Evolutionary conservation across 2,329 filamentous ascomycete species (phyloP).

Genomic region (Mycosphaerella arachidis): DNA sequence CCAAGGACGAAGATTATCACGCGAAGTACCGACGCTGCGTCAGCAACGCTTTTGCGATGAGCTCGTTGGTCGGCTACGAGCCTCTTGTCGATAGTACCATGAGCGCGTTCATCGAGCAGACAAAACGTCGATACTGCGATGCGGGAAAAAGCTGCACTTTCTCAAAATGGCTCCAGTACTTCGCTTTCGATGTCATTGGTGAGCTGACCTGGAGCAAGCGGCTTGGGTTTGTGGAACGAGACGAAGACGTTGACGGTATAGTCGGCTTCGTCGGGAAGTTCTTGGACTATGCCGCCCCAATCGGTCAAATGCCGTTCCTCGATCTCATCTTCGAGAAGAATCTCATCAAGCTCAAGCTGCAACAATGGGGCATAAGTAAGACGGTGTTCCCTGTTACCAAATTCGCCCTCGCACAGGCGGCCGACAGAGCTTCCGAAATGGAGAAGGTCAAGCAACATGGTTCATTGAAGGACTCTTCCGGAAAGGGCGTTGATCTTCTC

Average conservation of each 20-base stretch:
- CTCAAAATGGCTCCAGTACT: slow-evolving; percentile 70
- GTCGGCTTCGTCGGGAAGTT: slow-evolving; percentile 60
- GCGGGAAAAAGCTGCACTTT: slow-evolving; percentile 55
- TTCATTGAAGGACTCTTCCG: slow-evolving; percentile 30
- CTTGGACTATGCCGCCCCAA: slow-evolving; percentile 66
- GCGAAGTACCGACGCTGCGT: slow-evolving; percentile 69
- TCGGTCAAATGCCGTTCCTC: slow-evolving; percentile 70
- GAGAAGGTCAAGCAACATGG: slow-evolving; percentile 45
- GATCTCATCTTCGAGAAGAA: slow-evolving; percentile 71
- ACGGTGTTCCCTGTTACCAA: slow-evolving; percentile 66
- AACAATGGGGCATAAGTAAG: slow-evolving; percentile 63
- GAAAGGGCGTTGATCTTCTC: slow-evolving; percentile 55
- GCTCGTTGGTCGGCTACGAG: slow-evolving; percentile 70
- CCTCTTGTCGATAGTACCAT: slow-evolving; percentile 74
- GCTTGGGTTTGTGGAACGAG: slow-evolving; percentile 69
- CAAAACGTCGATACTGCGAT: slow-evolving; percentile 39
- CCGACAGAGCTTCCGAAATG: slow-evolving; percentile 57
- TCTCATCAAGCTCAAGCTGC: slow-evolving; percentile 63
- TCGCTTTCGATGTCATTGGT: slow-evolving; percentile 77
- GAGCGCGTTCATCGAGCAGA: slow-evolving; percentile 60
- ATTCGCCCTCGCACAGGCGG: slow-evolving; percentile 66
- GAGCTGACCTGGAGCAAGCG: slow-evolving; percentile 72
- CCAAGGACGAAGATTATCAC: slow-evolving; percentile 70
- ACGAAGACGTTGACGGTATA: slow-evolving; percentile 71
- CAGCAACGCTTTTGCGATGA: slow-evolving; percentile 74